Evolutionary conservation across 345 rosid genomes (phyloP).

Genomic region (Odontarrhena argentea): DNA sequence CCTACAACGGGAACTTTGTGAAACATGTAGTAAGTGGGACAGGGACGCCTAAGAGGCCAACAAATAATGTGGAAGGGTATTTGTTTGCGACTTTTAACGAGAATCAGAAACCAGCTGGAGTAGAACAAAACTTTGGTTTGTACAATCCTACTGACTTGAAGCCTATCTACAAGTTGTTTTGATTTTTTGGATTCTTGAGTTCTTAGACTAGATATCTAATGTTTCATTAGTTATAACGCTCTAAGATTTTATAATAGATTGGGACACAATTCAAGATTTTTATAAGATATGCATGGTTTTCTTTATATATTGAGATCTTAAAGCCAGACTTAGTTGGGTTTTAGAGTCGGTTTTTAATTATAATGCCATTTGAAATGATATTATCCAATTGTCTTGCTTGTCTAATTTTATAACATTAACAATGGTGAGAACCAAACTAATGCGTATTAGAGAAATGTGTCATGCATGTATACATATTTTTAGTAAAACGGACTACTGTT

Average conservation of each 20-base stretch:
- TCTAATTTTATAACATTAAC: too few relatives aligned
- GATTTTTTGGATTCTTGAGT: neutral
- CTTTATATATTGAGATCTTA: neutral
- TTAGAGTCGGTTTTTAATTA: neutral
- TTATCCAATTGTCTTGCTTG: neutral
- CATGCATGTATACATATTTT: too few relatives aligned
- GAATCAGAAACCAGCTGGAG: constrained; percentile 24
- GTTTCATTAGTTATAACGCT: neutral
- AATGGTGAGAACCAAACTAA: too few relatives aligned
- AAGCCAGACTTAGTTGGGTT: neutral
- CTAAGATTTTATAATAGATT: neutral
- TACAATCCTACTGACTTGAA: constrained; percentile 34
- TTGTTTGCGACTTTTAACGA: constrained; percentile 41
- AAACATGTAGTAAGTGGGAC: constrained; percentile 11
- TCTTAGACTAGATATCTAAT: neutral
- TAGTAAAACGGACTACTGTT: too few relatives aligned
- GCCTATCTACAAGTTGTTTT: constrained; percentile 29
- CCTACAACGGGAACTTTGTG: constrained; percentile 35
- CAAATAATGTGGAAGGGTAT: neutral
- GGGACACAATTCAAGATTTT: neutral
- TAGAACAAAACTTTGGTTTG: constrained; percentile 42
- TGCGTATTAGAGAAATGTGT: too few relatives aligned
- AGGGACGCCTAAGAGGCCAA: constrained; percentile 48
- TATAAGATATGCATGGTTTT: neutral
- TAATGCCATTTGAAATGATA: neutral